A percentile compares a stretch with the other conserved stretches of the same genome.
Conservation (phyloP, 371 early-diverging fungal genomes). For the Mortierella sp. region DNA sequence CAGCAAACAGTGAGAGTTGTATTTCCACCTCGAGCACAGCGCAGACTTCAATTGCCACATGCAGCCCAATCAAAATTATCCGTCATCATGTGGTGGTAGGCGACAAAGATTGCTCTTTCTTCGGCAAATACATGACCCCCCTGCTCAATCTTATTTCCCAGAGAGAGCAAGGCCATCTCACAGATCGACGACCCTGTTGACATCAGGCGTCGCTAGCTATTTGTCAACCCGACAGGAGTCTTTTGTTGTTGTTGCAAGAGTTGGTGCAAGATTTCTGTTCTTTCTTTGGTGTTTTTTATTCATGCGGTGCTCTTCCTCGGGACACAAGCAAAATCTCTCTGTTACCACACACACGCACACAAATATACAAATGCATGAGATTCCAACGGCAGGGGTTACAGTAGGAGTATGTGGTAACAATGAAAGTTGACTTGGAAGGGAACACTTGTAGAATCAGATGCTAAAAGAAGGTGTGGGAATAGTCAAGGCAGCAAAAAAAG, state of each 20-base stretch:
- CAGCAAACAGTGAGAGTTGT: not conserved
- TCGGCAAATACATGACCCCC: not conserved
- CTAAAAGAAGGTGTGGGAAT: not conserved
- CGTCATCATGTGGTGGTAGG: conserved; percentile 31
- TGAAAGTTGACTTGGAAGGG: too few relatives aligned
- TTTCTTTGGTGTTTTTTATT: not conserved
- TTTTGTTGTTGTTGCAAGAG: not conserved
- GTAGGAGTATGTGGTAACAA: too few relatives aligned
- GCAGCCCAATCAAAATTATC: conserved; percentile 23
- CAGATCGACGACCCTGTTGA: not conserved
- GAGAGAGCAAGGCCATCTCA: not conserved
- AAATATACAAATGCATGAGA: not conserved
- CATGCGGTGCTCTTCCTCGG: not conserved
- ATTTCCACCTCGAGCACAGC: conserved; percentile 12
- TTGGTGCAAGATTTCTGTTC: conserved; percentile 1
- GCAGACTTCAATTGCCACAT: not conserved
- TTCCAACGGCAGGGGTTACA: not conserved
- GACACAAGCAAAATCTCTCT: not conserved
- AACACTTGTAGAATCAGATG: too few relatives aligned
- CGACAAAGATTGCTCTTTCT: not conserved
- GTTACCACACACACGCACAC: not conserved
- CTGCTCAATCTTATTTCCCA: not conserved
- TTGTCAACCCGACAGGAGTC: not conserved
- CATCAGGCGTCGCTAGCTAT: not conserved
- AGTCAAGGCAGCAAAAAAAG: not conserved